Conservation (phyloP, 2,329 filamentous ascomycete genomes). For the Ophiocordyceps camponoti-leonardi region DNA sequence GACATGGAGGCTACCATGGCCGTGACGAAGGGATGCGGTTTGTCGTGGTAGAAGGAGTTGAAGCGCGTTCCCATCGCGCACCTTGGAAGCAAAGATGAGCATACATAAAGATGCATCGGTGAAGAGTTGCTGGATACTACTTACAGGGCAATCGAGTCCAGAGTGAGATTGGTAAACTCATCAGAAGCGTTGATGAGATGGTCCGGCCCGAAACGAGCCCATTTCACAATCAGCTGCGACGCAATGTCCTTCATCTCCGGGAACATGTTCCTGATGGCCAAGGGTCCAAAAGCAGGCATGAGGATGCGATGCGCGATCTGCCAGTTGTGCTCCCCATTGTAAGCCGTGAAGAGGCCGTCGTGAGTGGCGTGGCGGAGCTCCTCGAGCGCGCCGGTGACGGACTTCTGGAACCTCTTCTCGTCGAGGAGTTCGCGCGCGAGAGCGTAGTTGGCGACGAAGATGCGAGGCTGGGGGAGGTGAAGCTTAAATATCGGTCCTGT, state of each 20-base stretch:
- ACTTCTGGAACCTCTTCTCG: slow-evolving; percentile 48
- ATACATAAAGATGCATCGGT: background rate
- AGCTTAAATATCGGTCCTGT: background rate
- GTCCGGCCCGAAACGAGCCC: slow-evolving; percentile 43
- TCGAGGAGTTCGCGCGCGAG: slow-evolving; percentile 26
- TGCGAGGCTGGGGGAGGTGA: background rate
- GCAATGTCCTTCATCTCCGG: slow-evolving; percentile 53
- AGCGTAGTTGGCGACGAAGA: background rate
- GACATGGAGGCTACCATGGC: slow-evolving; percentile 48
- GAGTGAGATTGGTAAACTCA: slow-evolving; percentile 55
- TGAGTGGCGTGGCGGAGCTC: slow-evolving; percentile 39
- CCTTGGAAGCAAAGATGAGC: no score
- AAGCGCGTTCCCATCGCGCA: slow-evolving; percentile 58
- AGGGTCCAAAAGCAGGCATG: slow-evolving; percentile 52
- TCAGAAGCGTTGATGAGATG: slow-evolving; percentile 41
- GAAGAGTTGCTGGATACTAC: no score
- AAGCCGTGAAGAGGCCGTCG: slow-evolving; percentile 50
- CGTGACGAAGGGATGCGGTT: slow-evolving; percentile 51
- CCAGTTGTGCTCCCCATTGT: slow-evolving; percentile 40
- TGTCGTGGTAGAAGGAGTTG: slow-evolving; percentile 55
- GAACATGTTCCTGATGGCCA: slow-evolving; percentile 53
- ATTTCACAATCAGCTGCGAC: slow-evolving; percentile 48
- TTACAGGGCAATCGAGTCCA: slow-evolving; percentile 50
- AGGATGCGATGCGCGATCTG: slow-evolving; percentile 47
- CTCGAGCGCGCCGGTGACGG: slow-evolving; percentile 27